Base-by-base conservation (phyloP, 2,329 filamentous ascomycete genomes). In the Aspergillus sclerotialis region DNA sequence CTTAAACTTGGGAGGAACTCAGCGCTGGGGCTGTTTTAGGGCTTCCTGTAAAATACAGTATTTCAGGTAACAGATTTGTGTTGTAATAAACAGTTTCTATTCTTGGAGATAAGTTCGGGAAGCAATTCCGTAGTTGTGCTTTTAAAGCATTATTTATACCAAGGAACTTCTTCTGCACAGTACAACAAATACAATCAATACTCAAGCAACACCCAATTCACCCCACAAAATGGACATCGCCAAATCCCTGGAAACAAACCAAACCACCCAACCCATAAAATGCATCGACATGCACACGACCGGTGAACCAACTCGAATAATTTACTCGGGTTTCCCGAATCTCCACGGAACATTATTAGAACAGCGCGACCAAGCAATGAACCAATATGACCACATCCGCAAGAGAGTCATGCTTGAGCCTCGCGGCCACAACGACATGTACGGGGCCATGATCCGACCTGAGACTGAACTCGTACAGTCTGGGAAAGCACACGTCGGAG, bases 371-470 rank as follows among this genome's bases (percentile, higher is more conserved):
- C 51, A 67, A 42, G 60, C 63, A 4, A 56, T 56, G 30, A 18
- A 46, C 4, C 39, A 67, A 5, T 45, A 63, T 25, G 63, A 70
- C 41, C 48, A 65, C 16, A 45, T 70, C 37, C 65, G 68, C 1
- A 49, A 50, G 7, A 50, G 56, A 4, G 45, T 70, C 9, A 64
- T 70, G 46, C 53, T 64, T 4, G 70, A 73, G 39, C 69, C 69
- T 5, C 61, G 68, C 21, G 69, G 69, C 10, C 69, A 73, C 42
- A 53, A 53, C 10, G 70, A 69, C 37, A 73, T 73, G 70, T 73
- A 73, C 39, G 69, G 70, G 3, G 69, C 68, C 5, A 58, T 73
- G 16, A 51, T 73, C 28, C 43, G 50, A 1, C 58, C 48, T 0
- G 53, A 62, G 13, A 69, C 68, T 4, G 68, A 69, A 45, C 52